Conservation (phyloP, 495 filamentous ascomycete genomes). For the Xylaria intraflava region DNA sequence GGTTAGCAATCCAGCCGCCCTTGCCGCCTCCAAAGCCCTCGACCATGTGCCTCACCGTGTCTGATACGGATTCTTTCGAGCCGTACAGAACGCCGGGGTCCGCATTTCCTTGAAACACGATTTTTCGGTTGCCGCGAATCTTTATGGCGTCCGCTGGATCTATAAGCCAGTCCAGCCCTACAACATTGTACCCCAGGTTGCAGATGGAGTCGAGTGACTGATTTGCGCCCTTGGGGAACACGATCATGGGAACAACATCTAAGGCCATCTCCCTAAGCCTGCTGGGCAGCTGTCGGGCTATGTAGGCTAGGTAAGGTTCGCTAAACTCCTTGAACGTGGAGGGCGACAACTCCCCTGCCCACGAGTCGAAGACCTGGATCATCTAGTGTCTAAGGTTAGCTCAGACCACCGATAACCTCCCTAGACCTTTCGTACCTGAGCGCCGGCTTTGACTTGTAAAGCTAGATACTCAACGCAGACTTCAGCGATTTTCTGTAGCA, state of each 20-base stretch:
- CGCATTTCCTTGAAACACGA: constrained; percentile 88
- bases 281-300: constrained; percentile 67
- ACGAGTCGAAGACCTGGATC: constrained; percentile 97
- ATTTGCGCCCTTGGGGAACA: constrained; percentile 99
- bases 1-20: constrained; percentile 68
- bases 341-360: constrained; percentile 90
- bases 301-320: constrained; percentile 77
- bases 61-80: constrained; percentile 67
- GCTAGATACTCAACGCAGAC: constrained; percentile 92
- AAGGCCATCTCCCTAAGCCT: constrained; percentile 64
- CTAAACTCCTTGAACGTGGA: constrained; percentile 74
- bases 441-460: constrained; percentile 83
- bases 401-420: neutral
- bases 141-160: constrained; percentile 77
- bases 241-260: constrained; percentile 90
- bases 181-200: constrained; percentile 82
- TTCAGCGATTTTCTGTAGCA: constrained; percentile 86
- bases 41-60: constrained; percentile 75
- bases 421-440: constrained; percentile 48
- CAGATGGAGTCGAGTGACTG: constrained; percentile 85
- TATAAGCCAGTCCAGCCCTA: constrained; percentile 92
- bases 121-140: constrained; percentile 60
- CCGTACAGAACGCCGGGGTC: constrained; percentile 93
- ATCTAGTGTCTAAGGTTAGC: constrained; percentile 43
- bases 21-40: constrained; percentile 62